These are phyloP conservation scores for Cetraspora pellucida DNA, from an alignment of 192 early-diverging fungal genomes.

Conservation along the genomic window DNA sequence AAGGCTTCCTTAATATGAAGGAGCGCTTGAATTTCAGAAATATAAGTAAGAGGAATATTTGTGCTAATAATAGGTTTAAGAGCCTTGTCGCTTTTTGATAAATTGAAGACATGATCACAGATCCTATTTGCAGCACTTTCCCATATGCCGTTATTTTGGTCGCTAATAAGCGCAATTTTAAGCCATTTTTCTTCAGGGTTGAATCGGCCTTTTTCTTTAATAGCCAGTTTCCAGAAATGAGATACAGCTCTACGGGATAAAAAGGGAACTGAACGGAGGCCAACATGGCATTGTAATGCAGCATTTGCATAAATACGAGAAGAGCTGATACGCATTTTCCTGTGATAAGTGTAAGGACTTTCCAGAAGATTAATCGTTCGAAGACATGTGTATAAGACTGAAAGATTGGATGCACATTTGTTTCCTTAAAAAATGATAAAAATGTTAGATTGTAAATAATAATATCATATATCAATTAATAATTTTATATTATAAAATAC, in stretches of 20 bases:
- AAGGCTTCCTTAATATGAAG: conserved; percentile 26
- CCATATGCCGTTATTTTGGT: conserved; percentile 3
- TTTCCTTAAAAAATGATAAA: not conserved
- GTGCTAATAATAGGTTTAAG: not conserved
- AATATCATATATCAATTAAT: not conserved
- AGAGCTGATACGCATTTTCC: not conserved
- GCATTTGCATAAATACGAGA: conserved; percentile 31
- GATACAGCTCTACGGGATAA: conserved; percentile 6
- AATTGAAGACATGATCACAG: not conserved
- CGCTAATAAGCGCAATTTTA: conserved; percentile 7
- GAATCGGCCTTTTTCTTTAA: not conserved
- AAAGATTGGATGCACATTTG: conserved; percentile 20
- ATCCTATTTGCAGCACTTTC: conserved; percentile 16
- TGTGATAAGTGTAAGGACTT: not conserved
- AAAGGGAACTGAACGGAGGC: conserved; percentile 15
- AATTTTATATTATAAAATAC: not conserved
- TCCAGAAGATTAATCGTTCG: conserved; percentile 31
- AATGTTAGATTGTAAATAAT: not conserved
- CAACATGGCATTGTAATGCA: conserved; percentile 28
- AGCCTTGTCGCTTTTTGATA: not conserved
- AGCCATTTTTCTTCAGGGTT: conserved; percentile 25
- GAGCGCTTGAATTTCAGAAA: conserved; percentile 16
- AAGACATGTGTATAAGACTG: conserved; percentile 22
- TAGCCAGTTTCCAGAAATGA: conserved; percentile 25
- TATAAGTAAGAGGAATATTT: conserved; percentile 13